A percentile compares a stretch with the other conserved stretches of the same genome.
phyloP scores from a whole-genome alignment of 2,329 filamentous ascomycete species.

The Apiospora arundinis region DNA sequence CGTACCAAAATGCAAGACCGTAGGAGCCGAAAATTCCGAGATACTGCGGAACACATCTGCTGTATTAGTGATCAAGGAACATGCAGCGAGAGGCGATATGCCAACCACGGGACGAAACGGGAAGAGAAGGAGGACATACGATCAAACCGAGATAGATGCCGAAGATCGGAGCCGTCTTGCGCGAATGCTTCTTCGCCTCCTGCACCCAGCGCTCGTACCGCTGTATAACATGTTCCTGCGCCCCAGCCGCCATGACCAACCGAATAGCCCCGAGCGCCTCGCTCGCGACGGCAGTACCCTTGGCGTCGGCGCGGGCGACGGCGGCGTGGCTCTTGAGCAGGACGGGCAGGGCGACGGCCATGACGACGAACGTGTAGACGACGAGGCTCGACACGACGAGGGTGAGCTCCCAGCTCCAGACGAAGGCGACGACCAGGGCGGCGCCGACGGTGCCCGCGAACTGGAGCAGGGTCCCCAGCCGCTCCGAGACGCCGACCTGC shows the following conservation, averaged over 20 bases:
- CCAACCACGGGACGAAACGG: no score
- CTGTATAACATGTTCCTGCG: slow-evolving; percentile 55
- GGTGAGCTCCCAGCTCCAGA: slow-evolving; percentile 61
- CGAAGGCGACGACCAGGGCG: slow-evolving; percentile 59
- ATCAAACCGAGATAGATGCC: slow-evolving; percentile 57
- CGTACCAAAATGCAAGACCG: slow-evolving; percentile 66
- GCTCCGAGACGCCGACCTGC: slow-evolving; percentile 67
- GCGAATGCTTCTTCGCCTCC: slow-evolving; percentile 53
- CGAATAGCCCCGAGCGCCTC: slow-evolving; percentile 62
- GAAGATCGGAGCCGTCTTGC: slow-evolving; percentile 53
- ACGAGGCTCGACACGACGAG: slow-evolving; percentile 61
- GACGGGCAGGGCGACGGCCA: slow-evolving; percentile 55
- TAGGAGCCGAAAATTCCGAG: slow-evolving; percentile 52
- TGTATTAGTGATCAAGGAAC: not conserved
- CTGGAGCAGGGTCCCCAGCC: slow-evolving; percentile 62
- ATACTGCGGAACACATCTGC: not conserved
- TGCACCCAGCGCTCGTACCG: slow-evolving; percentile 60
- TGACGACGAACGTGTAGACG: slow-evolving; percentile 56
- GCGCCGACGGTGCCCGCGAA: slow-evolving; percentile 56
- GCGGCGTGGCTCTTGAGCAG: slow-evolving; percentile 55
- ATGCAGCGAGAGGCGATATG: no score
- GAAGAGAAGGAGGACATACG: slow-evolving; percentile 4
- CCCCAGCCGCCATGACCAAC: slow-evolving; percentile 65
- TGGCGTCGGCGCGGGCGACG: slow-evolving; percentile 55
- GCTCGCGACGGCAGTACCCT: slow-evolving; percentile 61